Conservation (phyloP, 2,329 filamentous ascomycete genomes). For the Phialemoniopsis sp. region DNA sequence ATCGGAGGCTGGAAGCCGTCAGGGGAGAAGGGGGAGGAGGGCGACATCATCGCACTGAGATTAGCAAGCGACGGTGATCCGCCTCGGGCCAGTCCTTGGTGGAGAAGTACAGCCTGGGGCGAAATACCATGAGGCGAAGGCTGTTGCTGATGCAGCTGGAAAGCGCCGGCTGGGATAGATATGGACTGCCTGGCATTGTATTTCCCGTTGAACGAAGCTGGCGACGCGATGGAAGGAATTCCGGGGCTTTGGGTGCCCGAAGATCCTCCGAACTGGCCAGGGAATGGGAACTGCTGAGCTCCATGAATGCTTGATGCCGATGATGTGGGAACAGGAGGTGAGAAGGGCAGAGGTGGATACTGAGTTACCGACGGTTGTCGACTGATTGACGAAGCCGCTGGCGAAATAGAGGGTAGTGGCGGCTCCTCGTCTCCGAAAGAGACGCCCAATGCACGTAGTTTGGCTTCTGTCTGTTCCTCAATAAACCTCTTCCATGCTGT, state of each 20-base stretch:
- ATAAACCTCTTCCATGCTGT: constrained; percentile 73
- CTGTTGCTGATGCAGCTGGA: constrained; percentile 57
- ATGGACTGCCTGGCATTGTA: constrained; percentile 71
- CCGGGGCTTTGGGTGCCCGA: constrained; percentile 60
- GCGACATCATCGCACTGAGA: constrained; percentile 55
- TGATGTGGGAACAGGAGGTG: constrained; percentile 75
- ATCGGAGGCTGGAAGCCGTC: constrained; percentile 41
- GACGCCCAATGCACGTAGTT: constrained; percentile 86
- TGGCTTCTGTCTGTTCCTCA: constrained; percentile 80
- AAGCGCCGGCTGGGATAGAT: constrained; percentile 59
- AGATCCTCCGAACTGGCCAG: constrained; percentile 50
- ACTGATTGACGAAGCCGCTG: constrained; percentile 54
- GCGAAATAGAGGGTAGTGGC: constrained; percentile 59
- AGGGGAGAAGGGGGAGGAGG: constrained; percentile 57
- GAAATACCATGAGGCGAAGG: constrained; percentile 57
- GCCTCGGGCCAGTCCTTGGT: constrained; percentile 47
- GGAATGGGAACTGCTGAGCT: constrained; percentile 53
- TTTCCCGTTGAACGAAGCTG: constrained; percentile 63
- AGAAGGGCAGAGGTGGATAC: constrained; percentile 74
- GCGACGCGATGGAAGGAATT: constrained; percentile 64
- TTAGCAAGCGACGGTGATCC: constrained; percentile 62
- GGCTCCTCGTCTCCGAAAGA: constrained; percentile 73
- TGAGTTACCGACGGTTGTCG: constrained; percentile 65
- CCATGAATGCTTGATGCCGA: constrained; percentile 71
- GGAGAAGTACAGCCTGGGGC: constrained; percentile 49